phyloP scores from a whole-genome alignment of 1,284 basidiomycete species.

The Trichosporon sp. region DNA sequence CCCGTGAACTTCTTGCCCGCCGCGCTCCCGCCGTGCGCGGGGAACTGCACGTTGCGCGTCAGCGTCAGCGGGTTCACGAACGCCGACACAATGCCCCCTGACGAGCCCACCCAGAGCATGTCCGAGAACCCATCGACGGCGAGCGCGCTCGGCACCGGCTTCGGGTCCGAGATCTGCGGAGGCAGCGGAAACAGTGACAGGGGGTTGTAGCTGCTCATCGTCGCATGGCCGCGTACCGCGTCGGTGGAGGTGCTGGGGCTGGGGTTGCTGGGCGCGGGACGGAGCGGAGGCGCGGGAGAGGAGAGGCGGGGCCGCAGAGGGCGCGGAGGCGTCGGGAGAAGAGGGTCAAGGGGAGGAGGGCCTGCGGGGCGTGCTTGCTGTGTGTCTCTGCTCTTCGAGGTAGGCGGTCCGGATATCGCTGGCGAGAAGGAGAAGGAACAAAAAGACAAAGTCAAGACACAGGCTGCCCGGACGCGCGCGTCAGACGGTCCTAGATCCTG shows the following conservation, averaged over 20 bases:
- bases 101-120: constrained; percentile 78
- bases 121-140: constrained; percentile 87
- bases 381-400: neutral
- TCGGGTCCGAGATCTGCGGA: constrained; percentile 34
- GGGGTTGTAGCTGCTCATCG: constrained; percentile 37
- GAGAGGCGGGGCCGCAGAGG: neutral
- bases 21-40: constrained; percentile 48
- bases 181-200: constrained; percentile 47
- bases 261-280: neutral
- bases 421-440: neutral
- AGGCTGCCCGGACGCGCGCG: neutral
- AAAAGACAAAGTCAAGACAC: neutral
- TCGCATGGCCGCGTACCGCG: constrained; percentile 12
- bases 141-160: constrained; percentile 58
- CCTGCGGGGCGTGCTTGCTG: neutral
- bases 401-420: neutral
- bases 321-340: neutral
- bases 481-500: neutral
- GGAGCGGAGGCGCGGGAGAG: neutral
- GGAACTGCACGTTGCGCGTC: constrained; percentile 64
- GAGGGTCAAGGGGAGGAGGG: neutral
- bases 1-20: constrained; percentile 47
- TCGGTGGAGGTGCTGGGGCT: neutral
- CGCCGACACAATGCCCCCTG: constrained; percentile 67
- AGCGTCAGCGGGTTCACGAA: constrained; percentile 59